A percentile compares a stretch with the other conserved stretches of the same genome.
phyloP scores from a whole-genome alignment of 83 land plant species.

The Picea abies region DNA sequence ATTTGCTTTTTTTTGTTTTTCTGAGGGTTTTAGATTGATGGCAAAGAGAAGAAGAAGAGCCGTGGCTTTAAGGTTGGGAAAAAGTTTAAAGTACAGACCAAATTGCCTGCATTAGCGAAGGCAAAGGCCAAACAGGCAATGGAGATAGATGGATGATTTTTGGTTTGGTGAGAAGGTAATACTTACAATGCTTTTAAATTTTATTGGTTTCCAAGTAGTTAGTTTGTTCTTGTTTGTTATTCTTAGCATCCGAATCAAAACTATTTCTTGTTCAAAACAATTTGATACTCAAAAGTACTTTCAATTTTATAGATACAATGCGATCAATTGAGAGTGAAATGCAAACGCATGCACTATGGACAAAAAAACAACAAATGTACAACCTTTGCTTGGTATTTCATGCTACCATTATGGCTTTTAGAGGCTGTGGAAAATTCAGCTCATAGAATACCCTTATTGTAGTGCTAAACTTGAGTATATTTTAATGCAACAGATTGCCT shows the following conservation, averaged over 20 bases:
- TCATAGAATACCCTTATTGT: neutral
- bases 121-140: slow-evolving; percentile 70
- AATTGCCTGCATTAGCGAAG: slow-evolving; percentile 55
- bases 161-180: neutral
- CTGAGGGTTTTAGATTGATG: slow-evolving; percentile 35
- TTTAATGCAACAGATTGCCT: neutral
- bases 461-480: slow-evolving; percentile 1
- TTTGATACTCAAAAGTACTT: neutral
- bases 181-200: neutral
- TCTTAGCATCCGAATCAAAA: neutral
- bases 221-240: neutral
- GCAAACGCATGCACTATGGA: neutral
- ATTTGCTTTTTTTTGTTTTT: neutral
- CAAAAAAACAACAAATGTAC: neutral
- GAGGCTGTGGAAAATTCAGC: neutral
- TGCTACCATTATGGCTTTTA: neutral
- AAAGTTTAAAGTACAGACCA: slow-evolving; percentile 57
- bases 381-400: neutral
- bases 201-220: neutral
- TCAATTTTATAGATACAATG: neutral
- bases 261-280: neutral
- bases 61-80: slow-evolving; percentile 68
- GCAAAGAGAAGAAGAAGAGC: slow-evolving; percentile 36
- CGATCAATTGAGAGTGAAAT: neutral
- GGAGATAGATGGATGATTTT: slow-evolving; percentile 55